Conservation (phyloP, 306 rosid species). For the Castanospermum australe region DNA sequence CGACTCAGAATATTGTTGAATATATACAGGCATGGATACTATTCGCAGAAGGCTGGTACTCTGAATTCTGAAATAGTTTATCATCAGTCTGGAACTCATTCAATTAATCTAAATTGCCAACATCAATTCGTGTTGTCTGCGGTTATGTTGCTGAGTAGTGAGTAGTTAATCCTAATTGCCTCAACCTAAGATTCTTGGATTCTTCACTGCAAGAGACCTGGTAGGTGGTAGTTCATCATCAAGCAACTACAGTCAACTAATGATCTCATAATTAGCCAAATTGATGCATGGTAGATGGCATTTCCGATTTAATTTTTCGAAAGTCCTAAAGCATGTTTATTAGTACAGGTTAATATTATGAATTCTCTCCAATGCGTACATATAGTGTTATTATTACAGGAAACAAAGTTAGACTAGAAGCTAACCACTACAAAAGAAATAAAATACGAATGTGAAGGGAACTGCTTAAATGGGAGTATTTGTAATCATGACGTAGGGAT, state of each 20-base stretch:
- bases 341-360: neutral
- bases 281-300: neutral
- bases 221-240: neutral
- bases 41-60: neutral
- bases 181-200: conserved; percentile 38
- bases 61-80: conserved; percentile 35
- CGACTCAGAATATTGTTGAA: neutral
- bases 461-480: neutral
- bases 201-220: neutral
- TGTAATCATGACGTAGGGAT: neutral
- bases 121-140: conserved; percentile 40
- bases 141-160: conserved; percentile 37
- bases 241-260: neutral
- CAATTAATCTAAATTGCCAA: conserved; percentile 11
- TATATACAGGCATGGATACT: neutral
- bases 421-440: neutral
- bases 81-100: neutral
- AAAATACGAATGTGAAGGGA: neutral
- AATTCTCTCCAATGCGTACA: neutral
- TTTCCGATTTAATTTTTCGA: neutral
- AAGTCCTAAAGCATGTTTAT: neutral
- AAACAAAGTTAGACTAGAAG: neutral
- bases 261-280: neutral
- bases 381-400: neutral
- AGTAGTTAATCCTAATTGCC: conserved; percentile 23